These are phyloP conservation scores for Polytrichum formosum DNA, from an alignment of 225 moss, liverwort and hornwort genomes.

Conservation along the genomic window DNA sequence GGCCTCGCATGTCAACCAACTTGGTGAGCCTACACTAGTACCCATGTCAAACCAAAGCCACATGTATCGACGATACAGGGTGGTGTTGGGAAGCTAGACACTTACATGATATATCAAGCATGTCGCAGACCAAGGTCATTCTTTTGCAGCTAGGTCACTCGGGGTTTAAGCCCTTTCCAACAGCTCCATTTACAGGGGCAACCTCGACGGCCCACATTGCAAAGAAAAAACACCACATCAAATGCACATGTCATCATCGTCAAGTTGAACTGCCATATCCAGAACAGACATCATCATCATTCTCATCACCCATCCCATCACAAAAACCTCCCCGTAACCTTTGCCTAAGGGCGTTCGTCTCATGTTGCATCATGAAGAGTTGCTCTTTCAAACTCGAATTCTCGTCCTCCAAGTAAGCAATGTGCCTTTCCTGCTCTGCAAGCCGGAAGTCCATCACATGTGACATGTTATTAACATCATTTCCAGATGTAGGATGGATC, in stretches of 20 bases:
- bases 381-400: conserved; percentile 13
- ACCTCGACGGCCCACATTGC: too few species aligned
- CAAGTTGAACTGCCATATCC: conserved; percentile 13
- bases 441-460: conserved; percentile 12
- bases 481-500: conserved; percentile 6
- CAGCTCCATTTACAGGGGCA: too few species aligned
- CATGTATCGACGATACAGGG: too few species aligned
- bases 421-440: conserved; percentile 19
- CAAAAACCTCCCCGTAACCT: conserved; percentile 2
- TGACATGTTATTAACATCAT: conserved; percentile 1
- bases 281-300: conserved; percentile 11
- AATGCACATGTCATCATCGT: background rate
- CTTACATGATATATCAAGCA: too few species aligned
- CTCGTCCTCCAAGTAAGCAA: conserved; percentile 19
- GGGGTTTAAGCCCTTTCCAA: background rate
- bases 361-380: conserved; percentile 11
- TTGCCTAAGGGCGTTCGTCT: conserved; percentile 1
- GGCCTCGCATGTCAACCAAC: too few species aligned
- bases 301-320: conserved; percentile 4
- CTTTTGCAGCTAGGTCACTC: too few species aligned
- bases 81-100: too few species aligned
- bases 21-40: too few species aligned
- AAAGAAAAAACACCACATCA: conserved; percentile 24
- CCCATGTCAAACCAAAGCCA: too few species aligned
- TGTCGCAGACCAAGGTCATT: too few species aligned